Evolutionary conservation across 768 basidiomycete genomes (phyloP).

Genomic region (Termitomyces sp.): DNA sequence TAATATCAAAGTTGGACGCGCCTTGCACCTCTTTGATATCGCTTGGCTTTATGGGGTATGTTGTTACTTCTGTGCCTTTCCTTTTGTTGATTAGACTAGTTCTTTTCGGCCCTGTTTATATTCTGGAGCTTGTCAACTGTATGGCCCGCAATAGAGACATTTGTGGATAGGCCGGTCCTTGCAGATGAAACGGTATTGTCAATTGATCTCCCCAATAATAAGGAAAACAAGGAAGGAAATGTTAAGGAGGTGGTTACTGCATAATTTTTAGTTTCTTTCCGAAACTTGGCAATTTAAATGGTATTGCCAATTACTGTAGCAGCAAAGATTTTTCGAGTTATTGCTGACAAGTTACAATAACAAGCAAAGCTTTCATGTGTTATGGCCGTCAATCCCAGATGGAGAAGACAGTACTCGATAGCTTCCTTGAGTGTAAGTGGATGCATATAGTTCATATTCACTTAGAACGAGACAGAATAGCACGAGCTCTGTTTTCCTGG

Average conservation of each 20-base stretch:
- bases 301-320: too few relatives aligned
- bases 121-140: constrained; percentile 31
- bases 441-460: too few relatives aligned
- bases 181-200: constrained; percentile 15
- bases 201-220: neutral
- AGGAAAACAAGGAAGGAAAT: neutral
- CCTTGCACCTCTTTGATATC: constrained; percentile 55
- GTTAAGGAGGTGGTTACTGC: neutral
- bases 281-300: too few relatives aligned
- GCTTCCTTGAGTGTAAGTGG: too few relatives aligned
- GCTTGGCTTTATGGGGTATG: constrained; percentile 74
- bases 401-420: too few relatives aligned
- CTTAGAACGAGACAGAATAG: too few relatives aligned
- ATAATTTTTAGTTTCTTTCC: neutral
- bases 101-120: constrained; percentile 27
- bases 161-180: constrained; percentile 28
- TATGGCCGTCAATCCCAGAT: too few relatives aligned
- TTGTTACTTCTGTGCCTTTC: neutral
- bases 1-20: constrained; percentile 54
- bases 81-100: constrained; percentile 19
- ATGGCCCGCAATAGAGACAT: constrained; percentile 38
- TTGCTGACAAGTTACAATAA: too few relatives aligned
- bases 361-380: too few relatives aligned
- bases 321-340: too few relatives aligned
- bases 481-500: too few relatives aligned